Percentiles rank a stretch among this genome's conserved stretches.
These are phyloP conservation scores for Coleophoma eucalyptorum DNA, from an alignment of 2,329 filamentous ascomycete species.

Conservation along the genomic window DNA sequence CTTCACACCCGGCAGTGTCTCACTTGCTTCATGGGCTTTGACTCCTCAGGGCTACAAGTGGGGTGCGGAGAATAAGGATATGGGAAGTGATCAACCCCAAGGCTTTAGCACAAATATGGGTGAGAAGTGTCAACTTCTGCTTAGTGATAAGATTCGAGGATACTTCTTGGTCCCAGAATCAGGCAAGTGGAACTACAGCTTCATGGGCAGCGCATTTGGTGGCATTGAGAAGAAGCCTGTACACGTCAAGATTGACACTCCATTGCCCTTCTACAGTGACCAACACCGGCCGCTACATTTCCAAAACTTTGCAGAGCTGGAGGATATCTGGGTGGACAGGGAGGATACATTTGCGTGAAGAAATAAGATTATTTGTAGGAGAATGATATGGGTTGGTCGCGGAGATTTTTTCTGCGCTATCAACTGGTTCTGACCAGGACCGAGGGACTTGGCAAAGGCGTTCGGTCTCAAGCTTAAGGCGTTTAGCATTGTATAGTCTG, in stretches of 20 bases:
- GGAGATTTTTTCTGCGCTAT: constrained; percentile 7
- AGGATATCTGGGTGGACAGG: constrained; percentile 94
- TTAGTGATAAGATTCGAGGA: constrained; percentile 90
- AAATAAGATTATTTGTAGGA: constrained; percentile 1
- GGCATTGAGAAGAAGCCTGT: constrained; percentile 87
- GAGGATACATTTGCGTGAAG: constrained; percentile 85
- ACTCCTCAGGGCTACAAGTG: constrained; percentile 93
- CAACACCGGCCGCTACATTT: constrained; percentile 93
- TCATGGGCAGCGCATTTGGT: constrained; percentile 88
- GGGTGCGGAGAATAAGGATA: constrained; percentile 94
- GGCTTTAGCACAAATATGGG: constrained; percentile 92
- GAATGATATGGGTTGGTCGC: constrained; percentile 2
- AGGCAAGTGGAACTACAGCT: constrained; percentile 94
- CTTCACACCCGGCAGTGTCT: constrained; percentile 95
- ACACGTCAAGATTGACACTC: constrained; percentile 91
- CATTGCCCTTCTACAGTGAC: constrained; percentile 85
- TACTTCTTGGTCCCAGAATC: constrained; percentile 95
- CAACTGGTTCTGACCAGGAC: neutral
- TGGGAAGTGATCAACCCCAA: constrained; percentile 85
- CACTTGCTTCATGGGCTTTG: constrained; percentile 87
- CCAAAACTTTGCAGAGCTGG: constrained; percentile 93
- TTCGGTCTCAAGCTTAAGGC: constrained; percentile 16
- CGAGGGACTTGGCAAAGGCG: constrained; percentile 15
- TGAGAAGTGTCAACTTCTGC: constrained; percentile 88
- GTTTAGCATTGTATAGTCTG: constrained; percentile 13